Evolutionary conservation across 768 basidiomycete genomes (phyloP).

Genomic region (Wakefieldia striispora): DNA sequence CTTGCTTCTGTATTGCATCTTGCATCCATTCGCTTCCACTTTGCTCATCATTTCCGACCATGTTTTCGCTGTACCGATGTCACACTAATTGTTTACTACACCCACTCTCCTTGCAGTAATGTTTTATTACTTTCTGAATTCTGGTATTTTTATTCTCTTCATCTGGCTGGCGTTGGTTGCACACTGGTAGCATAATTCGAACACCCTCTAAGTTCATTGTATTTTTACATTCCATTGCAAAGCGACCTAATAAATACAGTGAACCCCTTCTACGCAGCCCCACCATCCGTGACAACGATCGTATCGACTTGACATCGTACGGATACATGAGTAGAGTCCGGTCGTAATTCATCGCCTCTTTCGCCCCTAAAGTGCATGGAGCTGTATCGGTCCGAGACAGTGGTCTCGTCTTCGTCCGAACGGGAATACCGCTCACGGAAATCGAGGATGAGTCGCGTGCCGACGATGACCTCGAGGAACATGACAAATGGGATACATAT

Average conservation of each 20-base stretch:
- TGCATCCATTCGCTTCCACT: constrained; percentile 1
- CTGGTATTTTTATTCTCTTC: constrained; percentile 8
- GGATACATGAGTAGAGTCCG: constrained; percentile 1
- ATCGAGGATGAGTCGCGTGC: constrained; percentile 30
- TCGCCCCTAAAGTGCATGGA: constrained; percentile 14
- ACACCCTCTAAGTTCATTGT: constrained; percentile 9
- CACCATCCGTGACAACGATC: constrained; percentile 9
- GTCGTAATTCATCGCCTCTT: constrained; percentile 1
- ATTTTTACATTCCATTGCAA: constrained; percentile 13
- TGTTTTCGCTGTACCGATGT: constrained; percentile 8
- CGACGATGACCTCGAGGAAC: constrained; percentile 30
- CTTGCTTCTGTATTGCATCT: constrained; percentile 2
- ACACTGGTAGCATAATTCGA: constrained; percentile 1
- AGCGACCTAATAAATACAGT: constrained; percentile 7
- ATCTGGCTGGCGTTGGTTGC: constrained; percentile 11
- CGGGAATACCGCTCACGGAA: constrained; percentile 30
- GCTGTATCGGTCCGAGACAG: constrained; percentile 7
- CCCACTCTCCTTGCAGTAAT: constrained; percentile 9
- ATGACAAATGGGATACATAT: constrained; percentile 32
- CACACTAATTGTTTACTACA: constrained; percentile 11
- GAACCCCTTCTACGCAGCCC: neutral
- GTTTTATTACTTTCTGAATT: constrained; percentile 1
- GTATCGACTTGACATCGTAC: constrained; percentile 21
- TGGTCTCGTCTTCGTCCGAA: constrained; percentile 5
- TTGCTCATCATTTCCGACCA: neutral